Evolutionary conservation across 257 asterid species (phyloP), one percentile per base, ranked within the genome.

Genomic region (Solanum medicagineum): DNA sequence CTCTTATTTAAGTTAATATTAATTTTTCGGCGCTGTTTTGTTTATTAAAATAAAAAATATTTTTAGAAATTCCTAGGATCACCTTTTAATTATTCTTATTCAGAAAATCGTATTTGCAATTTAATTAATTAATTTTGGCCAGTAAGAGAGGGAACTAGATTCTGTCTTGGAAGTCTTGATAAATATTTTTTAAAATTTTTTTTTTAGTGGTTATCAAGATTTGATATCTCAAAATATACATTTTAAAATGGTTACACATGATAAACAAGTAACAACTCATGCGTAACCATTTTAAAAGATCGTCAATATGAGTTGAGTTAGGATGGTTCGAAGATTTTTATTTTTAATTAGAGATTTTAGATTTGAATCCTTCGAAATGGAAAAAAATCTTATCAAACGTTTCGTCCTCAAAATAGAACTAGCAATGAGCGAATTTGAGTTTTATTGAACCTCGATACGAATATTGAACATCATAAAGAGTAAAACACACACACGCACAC

Each of bases 401-500:
- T 56, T 1, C 1, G 5, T 1, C 19, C 22, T 0, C 3, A 17
- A 55, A 56, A 56, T 56, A 7, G 0, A 56, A 3, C 19, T 10
- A 7, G 0, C 62, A 2, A 55, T 55, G 19, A 0, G 4, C 0
- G 19, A 17, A 0, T 19, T 8, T 5, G 8, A 56, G 8, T 19
- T 19, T 56, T 56, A 0, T 56, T 4, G 5, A 8, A 56, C 1
- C 1, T 17, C 2, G 2, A 56, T 56, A 56, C 0, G 1, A 56
- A 19, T 56, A 56, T 19, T 10, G 0, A 7, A 7, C 7, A 16
- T 6, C 17, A 8, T 56, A 22, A 19, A 19, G 19, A 19, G 59
- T 32, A 32, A 32, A 29, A 29, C 32, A 29, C 32, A 29, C 1
- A 1, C 32, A 29, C 32, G 2, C 4, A 32, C 4, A 32, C 4